A percentile compares a stretch with the other conserved stretches of the same genome.
These are phyloP conservation scores for Hortaea sp. DNA, from an alignment of 2,329 filamentous ascomycete genomes.

Conservation along the genomic window DNA sequence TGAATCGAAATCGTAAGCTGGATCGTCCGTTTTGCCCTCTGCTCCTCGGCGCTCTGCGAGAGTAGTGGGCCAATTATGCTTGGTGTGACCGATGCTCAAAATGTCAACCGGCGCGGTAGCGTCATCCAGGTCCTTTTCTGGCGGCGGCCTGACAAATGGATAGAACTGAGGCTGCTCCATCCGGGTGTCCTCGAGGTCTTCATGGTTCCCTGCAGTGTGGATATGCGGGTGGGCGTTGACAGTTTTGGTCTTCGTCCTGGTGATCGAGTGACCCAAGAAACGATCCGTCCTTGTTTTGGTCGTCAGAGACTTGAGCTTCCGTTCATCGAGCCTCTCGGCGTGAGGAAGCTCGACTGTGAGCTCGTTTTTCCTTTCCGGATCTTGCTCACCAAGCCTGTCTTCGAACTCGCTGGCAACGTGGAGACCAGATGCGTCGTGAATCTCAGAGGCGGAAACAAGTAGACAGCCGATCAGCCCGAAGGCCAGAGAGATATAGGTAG, in stretches of 20 bases:
- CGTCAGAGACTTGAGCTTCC: background rate
- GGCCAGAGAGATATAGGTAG: background rate
- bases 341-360: background rate
- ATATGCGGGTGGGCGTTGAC: background rate
- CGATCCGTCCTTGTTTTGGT: background rate
- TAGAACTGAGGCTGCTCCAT: too few relatives aligned
- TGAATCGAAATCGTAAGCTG: too few relatives aligned
- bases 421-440: background rate
- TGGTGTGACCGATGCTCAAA: background rate
- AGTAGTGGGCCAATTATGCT: too few relatives aligned
- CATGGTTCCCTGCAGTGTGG: too few relatives aligned
- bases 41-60: too few relatives aligned
- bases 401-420: background rate
- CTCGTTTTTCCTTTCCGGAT: background rate
- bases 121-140: too few relatives aligned
- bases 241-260: background rate
- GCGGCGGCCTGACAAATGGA: too few relatives aligned
- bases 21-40: too few relatives aligned
- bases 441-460: background rate
- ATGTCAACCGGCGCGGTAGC: background rate
- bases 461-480: background rate
- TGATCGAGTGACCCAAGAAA: background rate
- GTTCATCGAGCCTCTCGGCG: background rate
- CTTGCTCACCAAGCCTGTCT: too few relatives aligned
- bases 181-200: too few relatives aligned